These are phyloP conservation scores for Suillus paluster DNA, from an alignment of 768 basidiomycete genomes.

Conservation along the genomic window DNA sequence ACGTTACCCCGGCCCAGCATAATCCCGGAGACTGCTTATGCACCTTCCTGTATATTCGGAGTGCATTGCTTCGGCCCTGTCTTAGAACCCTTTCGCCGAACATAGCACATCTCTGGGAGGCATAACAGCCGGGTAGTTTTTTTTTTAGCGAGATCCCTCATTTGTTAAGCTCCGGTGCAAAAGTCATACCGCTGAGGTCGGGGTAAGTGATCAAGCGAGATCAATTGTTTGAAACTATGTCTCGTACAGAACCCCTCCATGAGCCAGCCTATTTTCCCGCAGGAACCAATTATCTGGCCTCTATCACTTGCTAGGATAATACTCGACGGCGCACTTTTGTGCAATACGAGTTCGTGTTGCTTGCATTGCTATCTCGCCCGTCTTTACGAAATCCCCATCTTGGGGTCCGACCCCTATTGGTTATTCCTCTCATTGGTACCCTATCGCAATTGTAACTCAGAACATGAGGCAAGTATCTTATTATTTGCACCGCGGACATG, in stretches of 20 bases:
- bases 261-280: background rate
- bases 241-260: no score
- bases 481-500: background rate
- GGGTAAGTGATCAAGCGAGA: background rate
- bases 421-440: no score
- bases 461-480: background rate
- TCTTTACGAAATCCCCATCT: background rate
- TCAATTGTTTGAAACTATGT: background rate
- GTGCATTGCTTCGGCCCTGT: background rate
- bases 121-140: no score
- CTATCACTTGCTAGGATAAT: background rate
- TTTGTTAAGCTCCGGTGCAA: slow-evolving; percentile 5
- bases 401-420: background rate
- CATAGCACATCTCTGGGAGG: no score
- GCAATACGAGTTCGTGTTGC: no score
- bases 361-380: background rate
- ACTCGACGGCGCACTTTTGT: background rate
- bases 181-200: background rate
- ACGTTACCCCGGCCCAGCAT: background rate
- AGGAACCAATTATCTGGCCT: no score
- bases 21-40: no score
- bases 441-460: background rate
- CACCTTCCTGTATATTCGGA: background rate
- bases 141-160: background rate
- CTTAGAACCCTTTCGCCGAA: no score